Evolutionary conservation across 176 grass and related monocot genomes (phyloP), one percentile per base, ranked within the genome.

Genomic region (Guadua angustifolia): DNA sequence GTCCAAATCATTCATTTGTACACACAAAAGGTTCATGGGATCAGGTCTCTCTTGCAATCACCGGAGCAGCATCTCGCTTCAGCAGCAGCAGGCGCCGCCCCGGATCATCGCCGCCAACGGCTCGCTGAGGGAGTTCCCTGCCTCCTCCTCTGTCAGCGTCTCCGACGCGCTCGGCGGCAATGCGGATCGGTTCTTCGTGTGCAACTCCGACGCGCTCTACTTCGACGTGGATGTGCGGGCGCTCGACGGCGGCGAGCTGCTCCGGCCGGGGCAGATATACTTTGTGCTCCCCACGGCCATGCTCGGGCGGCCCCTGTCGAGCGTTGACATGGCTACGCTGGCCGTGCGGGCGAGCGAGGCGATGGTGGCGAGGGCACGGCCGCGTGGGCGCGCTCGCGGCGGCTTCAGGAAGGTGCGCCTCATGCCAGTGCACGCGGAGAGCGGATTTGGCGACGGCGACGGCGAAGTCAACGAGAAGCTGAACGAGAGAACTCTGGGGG

Each of bases 171-270:
- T 90, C 52, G 63, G 24, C 51, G 51, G n/a, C 25, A 64, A 65
- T 26, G 75, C 82, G 4, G 62, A 15, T 40, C 26, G 64, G 7
- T 87, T 83, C 58, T 84, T 97, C 69, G 0, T 90, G 17, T 97
- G 91, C 89, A 88, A 58, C 50, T 80, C 94, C 49, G 94, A 97
- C 79, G 80, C 56, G 55, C 94, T 97, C 63, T 93, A 88, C 85
- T 97, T 97, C 26, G 84, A 86, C 73, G 53, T 29, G 0, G 76
- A 80, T n/a, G 83, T 91, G 14, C 85, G 81, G 2, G 63, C 76
- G 5, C 63, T 93, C 72, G 25, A 19, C 25, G 73, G 59, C 9
- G 46, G 40, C 38, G 91, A 97, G 79, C 78, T 66, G 74, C 87
- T 97, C 57, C 91, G 63, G 1, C 43, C 64, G 0, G 94, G 79